Percentiles rank a stretch among this genome's conserved stretches.
Evolutionary conservation across 208 protist genomes (phyloP).

Genomic region (Acanthamoeba healyi): DNA sequence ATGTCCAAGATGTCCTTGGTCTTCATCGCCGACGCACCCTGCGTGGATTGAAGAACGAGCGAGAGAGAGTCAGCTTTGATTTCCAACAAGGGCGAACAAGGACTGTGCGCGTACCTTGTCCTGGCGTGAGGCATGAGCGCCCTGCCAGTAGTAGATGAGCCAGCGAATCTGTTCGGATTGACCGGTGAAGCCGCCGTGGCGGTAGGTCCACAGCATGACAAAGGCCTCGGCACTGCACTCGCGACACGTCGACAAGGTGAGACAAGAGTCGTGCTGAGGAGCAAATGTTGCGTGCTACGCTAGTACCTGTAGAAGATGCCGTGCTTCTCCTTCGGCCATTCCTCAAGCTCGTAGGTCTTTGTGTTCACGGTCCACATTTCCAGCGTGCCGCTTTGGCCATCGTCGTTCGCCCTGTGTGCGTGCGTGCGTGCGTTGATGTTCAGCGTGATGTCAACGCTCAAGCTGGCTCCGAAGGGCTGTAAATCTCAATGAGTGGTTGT

Average conservation of each 20-base stretch:
- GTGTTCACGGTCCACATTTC: conserved; percentile 75
- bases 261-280: too few relatives aligned
- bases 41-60: neutral
- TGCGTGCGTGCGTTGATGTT: too few relatives aligned
- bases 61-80: neutral
- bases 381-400: conserved; percentile 23
- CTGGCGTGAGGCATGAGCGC: conserved; percentile 20
- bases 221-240: conserved; percentile 74
- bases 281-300: too few relatives aligned
- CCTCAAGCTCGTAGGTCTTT: conserved; percentile 57
- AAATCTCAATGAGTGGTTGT: neutral
- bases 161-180: neutral
- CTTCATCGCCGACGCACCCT: conserved; percentile 67
- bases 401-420: conserved; percentile 62
- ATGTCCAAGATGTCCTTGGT: conserved; percentile 73
- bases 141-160: conserved; percentile 82
- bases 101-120: conserved; percentile 72
- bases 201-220: conserved; percentile 76
- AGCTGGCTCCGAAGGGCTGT: neutral
- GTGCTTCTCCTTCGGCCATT: neutral
- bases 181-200: conserved; percentile 49
- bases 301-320: conserved; percentile 77
- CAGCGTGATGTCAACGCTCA: too few relatives aligned
- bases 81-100: neutral
- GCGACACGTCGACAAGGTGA: too few relatives aligned